Base-by-base conservation (phyloP, 2,329 filamentous ascomycete genomes). In the Neofusicoccum kwambonambiense region DNA sequence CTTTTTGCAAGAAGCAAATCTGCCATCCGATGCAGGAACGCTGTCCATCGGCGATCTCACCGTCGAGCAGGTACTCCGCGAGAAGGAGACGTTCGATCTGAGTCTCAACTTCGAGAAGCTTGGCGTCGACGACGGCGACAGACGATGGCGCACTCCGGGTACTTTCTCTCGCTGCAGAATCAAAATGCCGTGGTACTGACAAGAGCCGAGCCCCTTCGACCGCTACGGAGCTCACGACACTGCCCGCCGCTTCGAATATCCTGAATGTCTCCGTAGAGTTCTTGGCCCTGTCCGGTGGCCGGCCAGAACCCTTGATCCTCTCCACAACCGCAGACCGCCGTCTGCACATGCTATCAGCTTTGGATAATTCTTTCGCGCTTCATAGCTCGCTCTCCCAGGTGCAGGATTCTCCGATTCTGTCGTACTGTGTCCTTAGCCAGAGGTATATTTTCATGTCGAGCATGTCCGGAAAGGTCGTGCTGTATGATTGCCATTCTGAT, bases 31-130 rank as follows among this genome's bases (percentile, higher is more conserved):
- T 74, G 81, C 78, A 52, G 86, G 83, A 0, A 50, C 68, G 8
- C 71, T 74, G 3, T 72, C 75, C 11, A 77, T 76, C 56, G 77
- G 77, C 35, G 77, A 81, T 62, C 77, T 86, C 72, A 87, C 86
- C 2, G 81, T 89, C 61, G 86, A 89, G 69, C 77, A 81, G 50
- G 77, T 88, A n/a, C 76, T 89, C 7, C 80, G 86, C 56, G 86
- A 89, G 74, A 89, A 88, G 75, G 82, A 80, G 69, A 77, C 76
- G 0, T 88, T 84, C 68, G 86, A 89, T 69, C 72, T 85, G 12
- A 84, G 78, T 64, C 72, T 83, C 31, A 78, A 77, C 3, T 87
- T 87, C 67, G 86, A 88, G 70, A 86, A 84, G 70, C 72, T 84
- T 52, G 82, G 80, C 5, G 66, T 80, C 0, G 74, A 80, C n/a